Conservation (phyloP, 441 rosid species). For the Gossypium gossypioides region DNA sequence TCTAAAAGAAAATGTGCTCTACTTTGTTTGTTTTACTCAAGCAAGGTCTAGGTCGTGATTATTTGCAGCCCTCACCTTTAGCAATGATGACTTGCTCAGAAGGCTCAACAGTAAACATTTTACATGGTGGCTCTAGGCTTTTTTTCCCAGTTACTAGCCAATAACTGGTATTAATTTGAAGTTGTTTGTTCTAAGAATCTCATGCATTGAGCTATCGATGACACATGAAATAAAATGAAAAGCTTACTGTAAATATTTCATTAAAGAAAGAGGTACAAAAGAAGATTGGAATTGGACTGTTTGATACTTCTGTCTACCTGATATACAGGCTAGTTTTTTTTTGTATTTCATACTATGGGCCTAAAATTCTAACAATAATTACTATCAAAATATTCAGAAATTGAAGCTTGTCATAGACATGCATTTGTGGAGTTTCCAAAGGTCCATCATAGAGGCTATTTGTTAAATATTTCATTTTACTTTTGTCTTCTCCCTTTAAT, state of each 20-base stretch:
- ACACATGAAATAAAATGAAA: background rate
- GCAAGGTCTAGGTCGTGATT: background rate
- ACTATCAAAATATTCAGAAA: background rate
- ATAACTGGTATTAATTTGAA: background rate
- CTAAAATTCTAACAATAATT: background rate
- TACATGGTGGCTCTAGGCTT: background rate
- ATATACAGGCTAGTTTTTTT: background rate
- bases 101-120: background rate
- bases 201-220: background rate
- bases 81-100: background rate
- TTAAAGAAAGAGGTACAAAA: background rate
- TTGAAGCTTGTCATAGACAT: background rate
- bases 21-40: background rate
- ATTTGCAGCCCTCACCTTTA: background rate
- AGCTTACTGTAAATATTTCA: background rate
- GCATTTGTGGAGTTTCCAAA: background rate
- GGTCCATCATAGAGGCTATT: background rate
- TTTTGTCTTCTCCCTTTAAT: background rate
- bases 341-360: background rate
- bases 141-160: background rate
- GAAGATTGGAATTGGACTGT: background rate
- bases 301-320: background rate
- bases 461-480: background rate
- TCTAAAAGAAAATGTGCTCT: background rate
- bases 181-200: background rate